Conservation (phyloP, 352 stramenopile species). For the Pythium volutum region DNA sequence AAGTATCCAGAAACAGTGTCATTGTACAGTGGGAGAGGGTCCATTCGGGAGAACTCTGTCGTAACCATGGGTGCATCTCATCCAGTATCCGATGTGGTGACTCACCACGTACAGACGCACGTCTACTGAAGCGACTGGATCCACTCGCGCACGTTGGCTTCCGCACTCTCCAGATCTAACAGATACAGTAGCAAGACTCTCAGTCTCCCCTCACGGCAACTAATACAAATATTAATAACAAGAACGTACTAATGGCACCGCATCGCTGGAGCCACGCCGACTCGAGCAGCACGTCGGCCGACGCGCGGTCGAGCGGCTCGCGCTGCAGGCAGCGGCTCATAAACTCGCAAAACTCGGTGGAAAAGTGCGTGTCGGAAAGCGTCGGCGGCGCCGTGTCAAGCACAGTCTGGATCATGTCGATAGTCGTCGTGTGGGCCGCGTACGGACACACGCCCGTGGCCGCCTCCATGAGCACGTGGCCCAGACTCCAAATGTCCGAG, state of each 20-base stretch:
- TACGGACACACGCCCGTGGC: conserved; percentile 89
- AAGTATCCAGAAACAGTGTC: too few species aligned
- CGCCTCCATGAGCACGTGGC: conserved; percentile 90
- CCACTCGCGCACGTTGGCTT: conserved; percentile 63
- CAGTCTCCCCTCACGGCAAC: too few species aligned
- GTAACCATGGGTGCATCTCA: too few species aligned
- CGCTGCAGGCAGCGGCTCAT: conserved; percentile 63
- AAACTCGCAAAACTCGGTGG: conserved; percentile 71
- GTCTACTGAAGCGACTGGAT: conserved; percentile 68
- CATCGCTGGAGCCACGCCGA: conserved; percentile 75
- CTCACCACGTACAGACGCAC: too few species aligned
- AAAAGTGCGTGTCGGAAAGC: conserved; percentile 68
- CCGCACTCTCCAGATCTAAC: conserved; percentile 31
- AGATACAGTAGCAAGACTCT: neutral
- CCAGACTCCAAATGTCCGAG: conserved; percentile 93
- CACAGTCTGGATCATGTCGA: conserved; percentile 84
- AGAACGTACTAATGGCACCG: conserved; percentile 62
- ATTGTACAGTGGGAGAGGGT: neutral
- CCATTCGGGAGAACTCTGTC: too few species aligned
- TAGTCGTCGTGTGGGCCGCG: conserved; percentile 69
- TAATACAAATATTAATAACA: too few species aligned
- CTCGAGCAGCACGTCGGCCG: conserved; percentile 56
- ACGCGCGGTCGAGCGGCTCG: conserved; percentile 57
- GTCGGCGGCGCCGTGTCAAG: conserved; percentile 64
- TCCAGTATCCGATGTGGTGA: too few species aligned